Percentiles rank a stretch among this genome's conserved stretches.
These are phyloP conservation scores for Alternaria gaisen DNA, from an alignment of 2,329 filamentous ascomycete genomes.

Conservation along the genomic window DNA sequence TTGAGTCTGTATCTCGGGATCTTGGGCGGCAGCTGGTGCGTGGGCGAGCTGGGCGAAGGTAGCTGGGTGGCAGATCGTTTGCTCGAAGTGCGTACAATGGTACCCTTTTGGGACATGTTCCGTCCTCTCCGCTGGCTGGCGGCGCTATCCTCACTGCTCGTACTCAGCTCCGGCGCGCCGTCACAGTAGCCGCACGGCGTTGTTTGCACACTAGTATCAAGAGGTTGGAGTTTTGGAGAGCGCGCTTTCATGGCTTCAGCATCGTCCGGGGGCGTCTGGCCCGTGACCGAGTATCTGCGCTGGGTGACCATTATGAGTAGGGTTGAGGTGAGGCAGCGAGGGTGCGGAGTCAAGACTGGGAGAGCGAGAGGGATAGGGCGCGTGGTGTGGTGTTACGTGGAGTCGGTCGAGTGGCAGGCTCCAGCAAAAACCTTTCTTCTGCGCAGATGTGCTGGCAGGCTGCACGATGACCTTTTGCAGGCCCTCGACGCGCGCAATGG, in stretches of 20 bases:
- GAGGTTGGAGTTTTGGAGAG: conserved; percentile 48
- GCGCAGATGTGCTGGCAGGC: conserved; percentile 34
- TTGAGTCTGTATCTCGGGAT: conserved; percentile 41
- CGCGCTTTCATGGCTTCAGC: conserved; percentile 43
- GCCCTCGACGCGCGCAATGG: conserved; percentile 30
- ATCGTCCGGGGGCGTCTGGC: conserved; percentile 48
- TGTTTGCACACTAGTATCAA: conserved; percentile 47
- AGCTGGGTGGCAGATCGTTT: conserved; percentile 50
- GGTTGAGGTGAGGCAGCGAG: neutral
- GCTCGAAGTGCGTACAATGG: conserved; percentile 41
- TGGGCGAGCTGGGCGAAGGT: conserved; percentile 47
- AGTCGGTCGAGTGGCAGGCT: conserved; percentile 18
- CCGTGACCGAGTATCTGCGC: conserved; percentile 50
- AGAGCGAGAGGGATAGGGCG: neutral
- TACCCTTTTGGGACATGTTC: conserved; percentile 36
- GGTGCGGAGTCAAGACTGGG: neutral
- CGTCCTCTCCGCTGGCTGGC: conserved; percentile 36
- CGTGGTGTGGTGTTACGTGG: conserved; percentile 18
- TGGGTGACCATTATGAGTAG: conserved; percentile 37
- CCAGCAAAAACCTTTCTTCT: conserved; percentile 14
- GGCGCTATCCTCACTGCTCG: conserved; percentile 25
- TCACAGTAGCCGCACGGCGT: conserved; percentile 46
- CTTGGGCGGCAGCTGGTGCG: conserved; percentile 47
- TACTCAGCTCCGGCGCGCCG: conserved; percentile 22
- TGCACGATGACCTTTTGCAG: conserved; percentile 20